These are phyloP conservation scores for Xylariaceae sp. DNA, from an alignment of 2,329 filamentous ascomycete species.

Conservation along the genomic window DNA sequence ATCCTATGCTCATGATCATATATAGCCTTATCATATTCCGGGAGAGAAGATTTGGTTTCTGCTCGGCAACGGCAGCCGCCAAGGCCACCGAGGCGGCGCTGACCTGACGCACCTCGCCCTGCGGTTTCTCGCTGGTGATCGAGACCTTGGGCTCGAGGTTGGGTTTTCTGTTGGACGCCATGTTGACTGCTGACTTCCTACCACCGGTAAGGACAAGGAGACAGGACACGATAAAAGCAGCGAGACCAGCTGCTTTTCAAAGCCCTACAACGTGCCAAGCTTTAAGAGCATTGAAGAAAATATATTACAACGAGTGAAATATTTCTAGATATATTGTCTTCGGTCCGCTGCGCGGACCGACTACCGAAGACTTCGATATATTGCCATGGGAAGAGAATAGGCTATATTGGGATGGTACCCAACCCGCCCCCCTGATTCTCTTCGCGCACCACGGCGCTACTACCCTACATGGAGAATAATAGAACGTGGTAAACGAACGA, in stretches of 20 bases:
- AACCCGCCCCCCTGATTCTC: constrained; percentile 1
- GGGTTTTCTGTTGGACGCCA: constrained; percentile 14
- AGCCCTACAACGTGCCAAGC: not conserved
- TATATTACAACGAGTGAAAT: not conserved
- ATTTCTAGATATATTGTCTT: constrained; percentile 2
- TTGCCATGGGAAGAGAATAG: not conserved
- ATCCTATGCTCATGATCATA: constrained; percentile 43
- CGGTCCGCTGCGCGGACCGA: constrained; percentile 10
- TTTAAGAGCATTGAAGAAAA: too few relatives aligned
- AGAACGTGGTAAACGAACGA: not conserved
- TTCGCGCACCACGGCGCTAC: not conserved
- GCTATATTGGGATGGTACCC: not conserved
- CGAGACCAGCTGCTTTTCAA: not conserved
- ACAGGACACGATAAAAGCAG: not conserved
- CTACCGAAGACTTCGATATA: not conserved
- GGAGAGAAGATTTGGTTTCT: constrained; percentile 40
- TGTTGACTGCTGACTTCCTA: constrained; percentile 6
- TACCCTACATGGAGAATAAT: constrained; percentile 1
- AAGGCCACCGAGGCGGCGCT: constrained; percentile 42
- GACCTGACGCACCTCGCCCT: constrained; percentile 36
- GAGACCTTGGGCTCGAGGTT: constrained; percentile 25
- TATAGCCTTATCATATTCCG: constrained; percentile 42
- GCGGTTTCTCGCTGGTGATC: constrained; percentile 29
- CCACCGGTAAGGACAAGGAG: not conserved
- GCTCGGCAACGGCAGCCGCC: constrained; percentile 38